These are phyloP conservation scores for Candida yuanshanica DNA, from an alignment of 805 yeast species.

Conservation along the genomic window DNA sequence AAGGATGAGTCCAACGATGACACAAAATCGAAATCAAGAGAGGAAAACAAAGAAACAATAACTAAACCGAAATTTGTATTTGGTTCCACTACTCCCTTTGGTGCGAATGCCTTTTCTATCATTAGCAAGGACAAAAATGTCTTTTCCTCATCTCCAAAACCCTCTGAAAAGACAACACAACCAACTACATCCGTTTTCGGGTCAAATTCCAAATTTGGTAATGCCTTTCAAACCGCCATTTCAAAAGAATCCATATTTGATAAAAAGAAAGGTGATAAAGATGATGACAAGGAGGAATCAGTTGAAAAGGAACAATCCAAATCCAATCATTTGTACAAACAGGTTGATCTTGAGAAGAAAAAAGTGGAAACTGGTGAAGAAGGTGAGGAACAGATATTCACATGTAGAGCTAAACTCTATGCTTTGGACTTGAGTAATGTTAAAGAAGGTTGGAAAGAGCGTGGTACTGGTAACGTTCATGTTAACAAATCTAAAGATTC, in stretches of 20 bases:
- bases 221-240: conserved; percentile 50
- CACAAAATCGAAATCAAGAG: conserved; percentile 6
- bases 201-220: conserved; percentile 39
- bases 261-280: conserved; percentile 19
- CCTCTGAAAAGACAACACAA: conserved; percentile 1
- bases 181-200: conserved; percentile 33
- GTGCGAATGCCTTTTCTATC: conserved; percentile 33
- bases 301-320: conserved; percentile 11
- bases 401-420: conserved; percentile 74
- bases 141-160: conserved; percentile 24
- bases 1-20: conserved; percentile 6
- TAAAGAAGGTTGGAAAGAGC: conserved; percentile 87
- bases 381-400: conserved; percentile 62
- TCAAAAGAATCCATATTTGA: conserved; percentile 57
- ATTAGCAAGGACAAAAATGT: conserved; percentile 27
- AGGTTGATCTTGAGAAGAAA: conserved; percentile 56
- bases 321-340: conserved; percentile 38
- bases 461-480: conserved; percentile 87
- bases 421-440: conserved; percentile 61
- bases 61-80: conserved; percentile 44
- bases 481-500: conserved; percentile 43
- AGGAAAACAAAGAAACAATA: neutral
- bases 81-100: conserved; percentile 49
- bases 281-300: conserved; percentile 12
- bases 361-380: conserved; percentile 86